Evolutionary conservation across 2,329 filamentous ascomycete species (phyloP).

Genomic region (Colletotrichum sp.): DNA sequence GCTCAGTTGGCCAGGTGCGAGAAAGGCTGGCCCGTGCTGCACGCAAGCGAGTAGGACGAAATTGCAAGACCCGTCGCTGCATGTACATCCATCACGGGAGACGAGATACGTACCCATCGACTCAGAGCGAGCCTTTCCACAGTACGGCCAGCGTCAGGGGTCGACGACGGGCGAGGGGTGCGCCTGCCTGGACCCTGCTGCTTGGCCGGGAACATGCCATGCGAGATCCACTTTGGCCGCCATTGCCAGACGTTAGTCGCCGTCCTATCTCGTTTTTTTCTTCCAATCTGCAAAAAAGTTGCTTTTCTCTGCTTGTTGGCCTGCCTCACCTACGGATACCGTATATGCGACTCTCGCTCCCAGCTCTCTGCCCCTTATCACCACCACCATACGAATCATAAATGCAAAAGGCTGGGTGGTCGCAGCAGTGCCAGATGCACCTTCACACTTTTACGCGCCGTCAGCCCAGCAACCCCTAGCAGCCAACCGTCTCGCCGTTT

Average conservation of each 20-base stretch:
- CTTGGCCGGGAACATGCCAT: constrained; percentile 16
- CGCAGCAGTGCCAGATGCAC: background rate
- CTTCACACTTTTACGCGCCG: background rate
- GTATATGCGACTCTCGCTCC: background rate
- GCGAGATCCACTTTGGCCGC: background rate
- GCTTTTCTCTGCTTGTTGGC: background rate
- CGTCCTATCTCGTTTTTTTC: background rate
- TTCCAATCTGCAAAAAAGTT: background rate
- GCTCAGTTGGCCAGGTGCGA: constrained; percentile 2
- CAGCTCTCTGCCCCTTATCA: background rate
- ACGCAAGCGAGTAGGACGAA: constrained; percentile 19
- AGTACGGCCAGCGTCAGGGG: constrained; percentile 6
- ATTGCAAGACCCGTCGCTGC: constrained; percentile 19
- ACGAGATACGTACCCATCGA: background rate
- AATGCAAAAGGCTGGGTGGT: background rate
- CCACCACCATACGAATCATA: background rate
- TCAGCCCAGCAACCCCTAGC: background rate
- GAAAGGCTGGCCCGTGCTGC: constrained; percentile 14
- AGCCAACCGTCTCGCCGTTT: background rate
- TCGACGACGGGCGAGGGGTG: background rate
- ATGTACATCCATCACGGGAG: background rate
- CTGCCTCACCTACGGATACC: background rate
- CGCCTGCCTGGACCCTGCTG: constrained; percentile 12
- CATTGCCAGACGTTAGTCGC: constrained; percentile 17
- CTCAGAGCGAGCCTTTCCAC: constrained; percentile 14